Percentiles rank a stretch among this genome's conserved stretches.
These are phyloP conservation scores for Suillus tomentosus DNA, from an alignment of 768 basidiomycete genomes.

Conservation along the genomic window DNA sequence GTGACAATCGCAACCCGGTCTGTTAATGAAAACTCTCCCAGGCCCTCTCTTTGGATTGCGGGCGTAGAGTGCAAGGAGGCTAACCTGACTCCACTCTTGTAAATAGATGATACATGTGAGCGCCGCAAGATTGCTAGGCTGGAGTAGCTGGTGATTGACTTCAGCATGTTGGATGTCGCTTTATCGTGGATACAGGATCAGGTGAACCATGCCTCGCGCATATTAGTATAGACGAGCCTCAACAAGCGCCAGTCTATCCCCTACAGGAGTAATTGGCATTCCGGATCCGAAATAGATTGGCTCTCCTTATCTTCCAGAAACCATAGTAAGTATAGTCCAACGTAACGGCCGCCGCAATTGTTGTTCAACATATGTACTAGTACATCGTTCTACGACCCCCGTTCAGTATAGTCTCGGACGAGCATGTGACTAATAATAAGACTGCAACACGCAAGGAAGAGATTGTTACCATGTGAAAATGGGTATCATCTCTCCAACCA, in stretches of 20 bases:
- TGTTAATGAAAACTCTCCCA: slow-evolving; percentile 38
- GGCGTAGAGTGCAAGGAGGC: neutral
- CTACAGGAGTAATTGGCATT: too few relatives aligned
- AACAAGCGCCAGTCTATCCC: neutral
- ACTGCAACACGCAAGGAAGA: too few relatives aligned
- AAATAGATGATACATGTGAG: neutral
- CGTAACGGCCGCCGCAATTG: too few relatives aligned
- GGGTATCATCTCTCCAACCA: too few relatives aligned
- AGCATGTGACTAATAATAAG: too few relatives aligned
- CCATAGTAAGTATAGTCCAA: too few relatives aligned
- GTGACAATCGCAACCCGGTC: slow-evolving; percentile 31
- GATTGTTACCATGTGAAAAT: too few relatives aligned
- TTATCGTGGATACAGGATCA: neutral
- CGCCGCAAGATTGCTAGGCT: neutral
- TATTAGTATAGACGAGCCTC: neutral
- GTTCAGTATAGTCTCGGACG: too few relatives aligned
- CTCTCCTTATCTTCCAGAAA: too few relatives aligned
- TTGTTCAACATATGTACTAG: too few relatives aligned
- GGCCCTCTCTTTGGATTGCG: slow-evolving; percentile 12
- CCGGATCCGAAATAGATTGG: too few relatives aligned
- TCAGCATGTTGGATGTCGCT: neutral
- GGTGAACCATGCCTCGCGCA: neutral
- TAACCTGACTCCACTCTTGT: neutral
- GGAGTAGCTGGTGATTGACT: neutral
- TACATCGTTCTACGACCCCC: too few relatives aligned